Percentiles rank a stretch among this genome's conserved stretches.
These are phyloP conservation scores for Volvox reticuliferus DNA, from an alignment of 139 green algal genomes.

Conservation along the genomic window DNA sequence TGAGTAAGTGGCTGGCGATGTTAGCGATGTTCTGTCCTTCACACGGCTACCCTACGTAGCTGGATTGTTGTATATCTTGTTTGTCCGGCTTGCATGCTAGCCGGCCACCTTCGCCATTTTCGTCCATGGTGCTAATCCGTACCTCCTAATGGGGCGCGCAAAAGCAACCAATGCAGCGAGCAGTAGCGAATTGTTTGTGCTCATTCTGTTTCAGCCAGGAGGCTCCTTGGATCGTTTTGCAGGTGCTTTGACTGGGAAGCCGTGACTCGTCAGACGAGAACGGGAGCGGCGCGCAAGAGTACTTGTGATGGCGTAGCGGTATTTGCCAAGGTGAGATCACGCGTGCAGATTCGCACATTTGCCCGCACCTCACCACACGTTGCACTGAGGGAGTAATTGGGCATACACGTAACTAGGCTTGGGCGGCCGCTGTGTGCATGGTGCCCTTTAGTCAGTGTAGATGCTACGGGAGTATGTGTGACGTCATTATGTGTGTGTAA, in stretches of 20 bases:
- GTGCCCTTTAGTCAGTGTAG: not conserved
- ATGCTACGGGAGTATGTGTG: not conserved
- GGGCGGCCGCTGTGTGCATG: not conserved
- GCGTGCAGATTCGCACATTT: no score
- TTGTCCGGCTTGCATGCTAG: no score
- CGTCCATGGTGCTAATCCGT: no score
- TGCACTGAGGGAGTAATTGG: not conserved
- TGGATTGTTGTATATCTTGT: no score
- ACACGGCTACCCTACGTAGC: no score
- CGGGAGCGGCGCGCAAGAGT: not conserved
- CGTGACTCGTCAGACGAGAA: not conserved
- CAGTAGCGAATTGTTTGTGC: no score
- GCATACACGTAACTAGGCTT: not conserved
- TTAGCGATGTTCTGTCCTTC: no score
- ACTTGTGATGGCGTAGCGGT: not conserved
- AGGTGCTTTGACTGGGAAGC: slow-evolving; percentile 20
- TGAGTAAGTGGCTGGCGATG: no score
- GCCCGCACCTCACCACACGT: not conserved
- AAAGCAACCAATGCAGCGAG: no score
- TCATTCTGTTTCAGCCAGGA: no score
- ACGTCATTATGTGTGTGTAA: not conserved
- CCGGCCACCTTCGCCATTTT: no score
- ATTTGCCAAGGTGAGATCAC: not conserved
- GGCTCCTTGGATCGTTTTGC: not conserved
- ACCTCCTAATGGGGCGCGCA: no score